Evolutionary conservation across 179 eudicot species (phyloP).

Genomic region (Heliamphora pulchella): DNA sequence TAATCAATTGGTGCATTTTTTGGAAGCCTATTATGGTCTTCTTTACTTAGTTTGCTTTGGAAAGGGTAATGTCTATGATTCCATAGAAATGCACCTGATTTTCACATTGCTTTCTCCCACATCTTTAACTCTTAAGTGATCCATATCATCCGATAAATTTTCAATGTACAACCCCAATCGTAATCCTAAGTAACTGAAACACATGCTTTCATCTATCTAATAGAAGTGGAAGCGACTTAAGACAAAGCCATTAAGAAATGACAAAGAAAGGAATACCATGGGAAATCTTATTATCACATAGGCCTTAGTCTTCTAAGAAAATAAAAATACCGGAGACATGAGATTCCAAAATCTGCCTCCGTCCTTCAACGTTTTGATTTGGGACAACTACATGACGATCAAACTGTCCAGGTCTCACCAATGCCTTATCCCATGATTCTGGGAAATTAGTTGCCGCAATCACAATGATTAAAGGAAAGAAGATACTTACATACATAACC

Average conservation of each 20-base stretch:
- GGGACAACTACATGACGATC: slow-evolving; percentile 58
- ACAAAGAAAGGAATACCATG: not conserved
- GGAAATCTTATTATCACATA: too few species aligned
- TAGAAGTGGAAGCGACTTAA: not conserved
- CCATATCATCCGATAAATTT: slow-evolving; percentile 34
- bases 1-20: not conserved
- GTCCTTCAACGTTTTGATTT: slow-evolving; percentile 61
- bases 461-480: slow-evolving; percentile 46
- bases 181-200: slow-evolving; percentile 65
- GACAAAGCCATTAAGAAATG: not conserved
- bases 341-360: slow-evolving; percentile 62
- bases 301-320: not conserved
- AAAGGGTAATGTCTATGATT: too few species aligned
- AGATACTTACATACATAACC: too few species aligned
- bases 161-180: slow-evolving; percentile 40
- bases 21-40: not conserved
- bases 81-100: slow-evolving; percentile 52
- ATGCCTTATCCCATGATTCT: slow-evolving; percentile 51
- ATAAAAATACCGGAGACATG: slow-evolving; percentile 82
- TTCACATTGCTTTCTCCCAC: slow-evolving; percentile 81
- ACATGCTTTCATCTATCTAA: not conserved
- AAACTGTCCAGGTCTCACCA: slow-evolving; percentile 60
- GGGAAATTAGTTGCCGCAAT: slow-evolving; percentile 58
- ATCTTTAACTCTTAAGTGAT: slow-evolving; percentile 64
- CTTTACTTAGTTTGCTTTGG: not conserved